Conservation (phyloP, 352 stramenopile genomes). For the Phytopythium mirpurense region DNA sequence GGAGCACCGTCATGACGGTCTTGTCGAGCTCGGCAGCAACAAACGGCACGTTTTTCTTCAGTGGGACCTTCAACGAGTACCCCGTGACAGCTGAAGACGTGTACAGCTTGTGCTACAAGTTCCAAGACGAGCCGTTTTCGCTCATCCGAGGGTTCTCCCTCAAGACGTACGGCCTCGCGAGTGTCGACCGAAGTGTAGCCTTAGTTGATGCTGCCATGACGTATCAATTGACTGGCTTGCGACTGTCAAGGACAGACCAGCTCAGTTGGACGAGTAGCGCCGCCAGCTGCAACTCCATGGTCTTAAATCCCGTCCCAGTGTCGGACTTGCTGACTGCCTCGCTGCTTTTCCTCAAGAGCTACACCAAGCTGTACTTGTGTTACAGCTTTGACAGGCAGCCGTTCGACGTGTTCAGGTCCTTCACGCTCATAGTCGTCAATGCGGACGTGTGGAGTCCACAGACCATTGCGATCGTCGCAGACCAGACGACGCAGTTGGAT, state of each 20-base stretch:
- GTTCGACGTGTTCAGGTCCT: conserved; percentile 36
- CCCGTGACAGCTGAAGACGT: conserved; percentile 31
- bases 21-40: not conserved
- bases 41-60: conserved; percentile 21
- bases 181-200: conserved; percentile 38
- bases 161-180: conserved; percentile 35
- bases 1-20: conserved; percentile 35
- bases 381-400: conserved; percentile 63
- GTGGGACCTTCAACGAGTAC: conserved; percentile 29
- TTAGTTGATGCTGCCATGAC: conserved; percentile 36
- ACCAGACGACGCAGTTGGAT: conserved; percentile 26
- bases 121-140: conserved; percentile 57
- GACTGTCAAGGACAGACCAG: conserved; percentile 37
- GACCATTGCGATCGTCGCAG: conserved; percentile 43
- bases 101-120: conserved; percentile 71
- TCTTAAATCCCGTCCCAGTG: conserved; percentile 23
- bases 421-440: conserved; percentile 29
- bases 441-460: conserved; percentile 51
- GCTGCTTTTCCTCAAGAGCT: conserved; percentile 27
- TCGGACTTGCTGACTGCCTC: conserved; percentile 17
- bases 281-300: conserved; percentile 26
- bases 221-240: conserved; percentile 43
- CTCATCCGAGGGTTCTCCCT: conserved; percentile 38
- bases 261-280: conserved; percentile 45
- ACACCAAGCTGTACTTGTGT: conserved; percentile 38